A percentile compares a stretch with the other conserved stretches of the same genome.
Conservation (phyloP, 331 rosid genomes). For the Phaseolus coccineus region DNA sequence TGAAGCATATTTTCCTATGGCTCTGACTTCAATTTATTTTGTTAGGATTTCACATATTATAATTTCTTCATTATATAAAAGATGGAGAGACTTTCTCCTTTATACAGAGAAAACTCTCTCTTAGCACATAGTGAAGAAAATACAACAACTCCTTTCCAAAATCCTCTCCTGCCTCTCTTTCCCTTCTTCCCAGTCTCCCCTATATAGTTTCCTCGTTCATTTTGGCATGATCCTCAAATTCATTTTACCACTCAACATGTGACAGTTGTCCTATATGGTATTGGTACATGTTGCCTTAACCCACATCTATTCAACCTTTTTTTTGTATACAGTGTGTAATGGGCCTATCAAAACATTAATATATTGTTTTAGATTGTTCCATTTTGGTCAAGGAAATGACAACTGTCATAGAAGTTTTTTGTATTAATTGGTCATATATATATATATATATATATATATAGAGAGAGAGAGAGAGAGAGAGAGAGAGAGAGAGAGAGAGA, state of each 20-base stretch:
- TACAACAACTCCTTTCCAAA: background rate
- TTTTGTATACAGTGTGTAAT: background rate
- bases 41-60: constrained; percentile 20
- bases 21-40: constrained; percentile 18
- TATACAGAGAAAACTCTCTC: background rate
- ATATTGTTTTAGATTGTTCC: constrained; percentile 8
- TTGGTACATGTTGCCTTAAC: background rate
- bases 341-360: constrained; percentile 2
- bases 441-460: too few relatives aligned
- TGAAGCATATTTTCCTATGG: background rate
- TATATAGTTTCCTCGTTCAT: background rate
- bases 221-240: background rate
- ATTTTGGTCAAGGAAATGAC: constrained; percentile 8
- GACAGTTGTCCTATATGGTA: background rate
- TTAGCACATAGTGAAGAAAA: background rate
- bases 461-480: too few relatives aligned
- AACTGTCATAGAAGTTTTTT: background rate
- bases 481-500: background rate
- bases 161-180: background rate
- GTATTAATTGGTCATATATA: background rate
- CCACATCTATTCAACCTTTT: background rate
- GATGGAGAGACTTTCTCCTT: background rate
- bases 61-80: background rate
- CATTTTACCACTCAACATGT: background rate
- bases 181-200: background rate